These are phyloP conservation scores for Fomitopsis palustris DNA, from an alignment of 1,284 basidiomycete genomes.

Conservation along the genomic window DNA sequence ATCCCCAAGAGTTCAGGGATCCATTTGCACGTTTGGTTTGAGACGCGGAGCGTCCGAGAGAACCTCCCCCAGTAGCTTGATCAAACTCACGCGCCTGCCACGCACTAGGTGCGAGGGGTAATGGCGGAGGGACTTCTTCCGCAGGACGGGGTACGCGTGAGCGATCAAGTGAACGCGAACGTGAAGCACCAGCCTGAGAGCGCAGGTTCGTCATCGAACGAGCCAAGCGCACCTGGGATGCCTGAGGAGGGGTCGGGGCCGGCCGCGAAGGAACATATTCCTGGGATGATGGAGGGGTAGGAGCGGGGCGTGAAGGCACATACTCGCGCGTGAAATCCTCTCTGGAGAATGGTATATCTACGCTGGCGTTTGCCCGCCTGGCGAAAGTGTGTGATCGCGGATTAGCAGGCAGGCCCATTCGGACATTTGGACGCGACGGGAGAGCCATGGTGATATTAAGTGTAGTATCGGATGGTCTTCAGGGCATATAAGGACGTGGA, in stretches of 20 bases:
- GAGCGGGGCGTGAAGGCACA: conserved; percentile 15
- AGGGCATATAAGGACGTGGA: not conserved
- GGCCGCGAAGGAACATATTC: conserved; percentile 19
- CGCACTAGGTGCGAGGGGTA: conserved; percentile 22
- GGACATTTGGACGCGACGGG: conserved; percentile 19
- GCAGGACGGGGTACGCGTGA: conserved; percentile 10
- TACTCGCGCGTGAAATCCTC: conserved; percentile 19
- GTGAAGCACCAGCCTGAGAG: conserved; percentile 3
- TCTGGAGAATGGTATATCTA: conserved; percentile 3
- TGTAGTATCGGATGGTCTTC: not conserved
- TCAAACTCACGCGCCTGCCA: not conserved
- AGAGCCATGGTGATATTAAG: conserved; percentile 18
- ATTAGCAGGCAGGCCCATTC: conserved; percentile 25
- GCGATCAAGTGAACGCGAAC: conserved; percentile 18
- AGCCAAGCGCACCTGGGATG: conserved; percentile 21
- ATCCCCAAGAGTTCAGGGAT: conserved; percentile 10
- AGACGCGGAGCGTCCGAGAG: not conserved
- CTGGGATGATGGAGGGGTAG: conserved; percentile 9
- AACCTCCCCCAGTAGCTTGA: not conserved
- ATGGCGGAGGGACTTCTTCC: conserved; percentile 17
- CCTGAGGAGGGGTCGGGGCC: conserved; percentile 13
- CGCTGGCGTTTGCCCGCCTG: conserved; percentile 1
- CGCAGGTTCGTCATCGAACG: conserved; percentile 24
- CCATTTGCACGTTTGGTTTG: conserved; percentile 11
- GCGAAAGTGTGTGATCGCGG: conserved; percentile 22